phyloP scores from a whole-genome alignment of 257 asterid genomes.

The Apocynum venetum region DNA sequence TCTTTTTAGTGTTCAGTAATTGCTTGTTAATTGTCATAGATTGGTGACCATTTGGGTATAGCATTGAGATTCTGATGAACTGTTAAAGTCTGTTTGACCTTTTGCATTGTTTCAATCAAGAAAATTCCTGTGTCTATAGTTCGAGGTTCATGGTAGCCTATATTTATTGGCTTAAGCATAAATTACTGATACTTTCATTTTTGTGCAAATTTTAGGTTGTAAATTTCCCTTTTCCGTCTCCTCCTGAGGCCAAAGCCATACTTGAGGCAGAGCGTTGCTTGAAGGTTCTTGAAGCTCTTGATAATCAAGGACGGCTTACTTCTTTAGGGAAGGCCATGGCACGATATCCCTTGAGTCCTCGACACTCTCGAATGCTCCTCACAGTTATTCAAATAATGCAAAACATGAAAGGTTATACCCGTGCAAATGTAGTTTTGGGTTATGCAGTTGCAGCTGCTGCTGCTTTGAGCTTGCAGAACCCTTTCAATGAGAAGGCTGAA shows the following conservation, averaged over 20 bases:
- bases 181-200: not conserved
- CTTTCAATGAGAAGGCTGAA: constrained; percentile 46
- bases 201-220: constrained; percentile 55
- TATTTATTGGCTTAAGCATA: not conserved
- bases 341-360: constrained; percentile 92
- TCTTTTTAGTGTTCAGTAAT: not conserved
- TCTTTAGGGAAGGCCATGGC: constrained; percentile 94
- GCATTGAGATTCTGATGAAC: not conserved
- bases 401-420: constrained; percentile 29
- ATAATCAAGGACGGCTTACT: constrained; percentile 63
- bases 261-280: constrained; percentile 82
- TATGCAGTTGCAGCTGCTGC: constrained; percentile 87
- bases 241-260: constrained; percentile 70
- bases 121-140: not conserved
- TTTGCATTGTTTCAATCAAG: not conserved
- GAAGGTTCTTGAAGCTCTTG: constrained; percentile 88
- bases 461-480: constrained; percentile 80
- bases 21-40: not conserved
- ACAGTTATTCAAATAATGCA: constrained; percentile 74
- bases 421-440: constrained; percentile 67
- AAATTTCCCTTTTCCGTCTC: constrained; percentile 93
- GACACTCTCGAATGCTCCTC: constrained; percentile 98
- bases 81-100: not conserved
- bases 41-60: not conserved
- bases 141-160: not conserved